Evolutionary conservation across 805 yeast genomes (phyloP).

Genomic region (Ascoidea tarda): DNA sequence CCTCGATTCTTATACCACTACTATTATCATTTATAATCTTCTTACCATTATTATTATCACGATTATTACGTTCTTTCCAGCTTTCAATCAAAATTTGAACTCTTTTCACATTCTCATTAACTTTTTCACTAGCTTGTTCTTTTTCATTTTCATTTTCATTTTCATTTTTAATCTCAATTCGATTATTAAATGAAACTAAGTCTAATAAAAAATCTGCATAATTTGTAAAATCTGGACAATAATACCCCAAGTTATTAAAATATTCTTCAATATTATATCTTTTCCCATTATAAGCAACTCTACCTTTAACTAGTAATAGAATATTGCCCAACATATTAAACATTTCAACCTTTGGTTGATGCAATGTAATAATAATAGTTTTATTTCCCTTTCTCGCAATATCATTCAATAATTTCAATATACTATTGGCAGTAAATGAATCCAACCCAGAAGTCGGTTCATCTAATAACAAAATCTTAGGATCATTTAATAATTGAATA

Average conservation of each 20-base stretch:
- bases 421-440: constrained; percentile 60
- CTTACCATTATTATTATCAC: not conserved
- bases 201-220: constrained; percentile 69
- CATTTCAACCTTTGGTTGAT: constrained; percentile 66
- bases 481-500: constrained; percentile 58
- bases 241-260: constrained; percentile 33
- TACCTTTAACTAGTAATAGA: constrained; percentile 56
- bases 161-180: constrained; percentile 23
- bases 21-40: not conserved
- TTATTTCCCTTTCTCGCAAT: constrained; percentile 41
- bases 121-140: constrained; percentile 16
- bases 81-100: not conserved
- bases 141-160: constrained; percentile 20
- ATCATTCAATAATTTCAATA: constrained; percentile 41
- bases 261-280: constrained; percentile 25
- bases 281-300: constrained; percentile 57
- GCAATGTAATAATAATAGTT: constrained; percentile 66
- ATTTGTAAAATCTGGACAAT: constrained; percentile 47
- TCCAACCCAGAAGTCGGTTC: constrained; percentile 89
- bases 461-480: constrained; percentile 59
- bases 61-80: not conserved
- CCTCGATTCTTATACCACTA: constrained; percentile 1
- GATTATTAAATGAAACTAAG: constrained; percentile 33
- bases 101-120: constrained; percentile 19
- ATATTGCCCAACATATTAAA: constrained; percentile 55